These are phyloP conservation scores for Penicillium coffeae DNA, from an alignment of 495 filamentous ascomycete genomes.

Conservation along the genomic window DNA sequence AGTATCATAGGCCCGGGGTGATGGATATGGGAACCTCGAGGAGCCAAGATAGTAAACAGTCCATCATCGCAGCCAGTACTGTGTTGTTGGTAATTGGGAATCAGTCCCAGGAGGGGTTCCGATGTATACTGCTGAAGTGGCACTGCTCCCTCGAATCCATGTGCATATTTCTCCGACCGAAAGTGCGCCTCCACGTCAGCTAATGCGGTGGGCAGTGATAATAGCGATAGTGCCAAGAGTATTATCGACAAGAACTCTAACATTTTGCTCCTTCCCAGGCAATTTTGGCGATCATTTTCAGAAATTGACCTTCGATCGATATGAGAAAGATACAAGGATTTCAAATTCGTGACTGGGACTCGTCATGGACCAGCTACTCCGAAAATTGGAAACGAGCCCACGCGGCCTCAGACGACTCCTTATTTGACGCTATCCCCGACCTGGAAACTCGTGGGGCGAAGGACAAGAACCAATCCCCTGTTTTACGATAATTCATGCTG, in stretches of 20 bases:
- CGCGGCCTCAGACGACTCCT: not conserved
- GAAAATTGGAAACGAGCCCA: not conserved
- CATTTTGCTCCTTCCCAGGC: too few relatives aligned
- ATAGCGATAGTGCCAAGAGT: too few relatives aligned
- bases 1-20: conserved; percentile 42
- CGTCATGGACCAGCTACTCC: not conserved
- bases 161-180: conserved; percentile 25
- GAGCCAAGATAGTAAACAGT: conserved; percentile 40
- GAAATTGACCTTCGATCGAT: too few relatives aligned
- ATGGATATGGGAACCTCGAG: conserved; percentile 34
- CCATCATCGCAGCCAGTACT: conserved; percentile 31
- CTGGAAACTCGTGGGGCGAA: not conserved
- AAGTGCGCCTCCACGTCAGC: conserved; percentile 5
- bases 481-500: too few relatives aligned
- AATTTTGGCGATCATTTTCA: too few relatives aligned
- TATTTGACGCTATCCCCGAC: not conserved
- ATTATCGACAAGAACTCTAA: too few relatives aligned
- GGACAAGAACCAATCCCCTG: too few relatives aligned
- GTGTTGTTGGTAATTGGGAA: conserved; percentile 32
- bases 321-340: too few relatives aligned
- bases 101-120: conserved; percentile 29
- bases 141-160: conserved; percentile 33
- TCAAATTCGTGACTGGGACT: not conserved
- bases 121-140: conserved; percentile 40
- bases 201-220: too few relatives aligned